Base-by-base conservation (phyloP, 176 grass and related monocot genomes). In the Saccharum spontaneum region DNA sequence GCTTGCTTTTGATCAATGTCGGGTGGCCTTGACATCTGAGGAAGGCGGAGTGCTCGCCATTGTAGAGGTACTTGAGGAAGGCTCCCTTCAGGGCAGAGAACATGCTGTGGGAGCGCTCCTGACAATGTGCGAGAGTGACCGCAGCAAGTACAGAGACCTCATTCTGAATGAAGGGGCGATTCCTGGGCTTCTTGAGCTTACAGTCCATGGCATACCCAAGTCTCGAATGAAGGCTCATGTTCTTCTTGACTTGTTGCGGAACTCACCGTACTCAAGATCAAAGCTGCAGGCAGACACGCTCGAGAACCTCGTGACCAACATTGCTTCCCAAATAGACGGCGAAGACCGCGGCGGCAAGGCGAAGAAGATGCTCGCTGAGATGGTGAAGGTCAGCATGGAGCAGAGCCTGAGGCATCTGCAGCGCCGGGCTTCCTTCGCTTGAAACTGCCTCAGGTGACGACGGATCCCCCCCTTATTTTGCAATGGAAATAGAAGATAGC, bases 341-440 rank as follows among this genome's bases (percentile, higher is more conserved):
- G 93, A 94, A 71, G 96, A 98, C 73, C 82, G 84, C 5, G 86
- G 87, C 1, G 93, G 88, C 52, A 94, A 95, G 37, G 96, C 93
- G 1, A 87, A 94, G 86, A 98, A 93, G 83, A 98, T 98, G 96
- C 85, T 98, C 8, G 96, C 93, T 2, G 96, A 98, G 69, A 98
- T 95, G 96, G 93, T 98, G 34, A 85, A 91, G 77, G 89, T 95
- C 69, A 98, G 96, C 85, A 98, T 98, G 96, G 96, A 98, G 91
- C 96, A 90, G 84, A 98, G 96, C 86, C 80, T 93, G 85, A 93
- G 89, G 87, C 93, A 98, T 79, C 67, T 98, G 78, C 93, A 98
- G 93, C 91, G 85, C 36, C 90, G 96, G 83, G 93, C 96, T 84
- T 95, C 91, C 64, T 90, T 85, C 30, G 67, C 79, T 16, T 88